These are phyloP conservation scores for Geotrichum bryndzae DNA, from an alignment of 1,139 yeast species.

Conservation along the genomic window DNA sequence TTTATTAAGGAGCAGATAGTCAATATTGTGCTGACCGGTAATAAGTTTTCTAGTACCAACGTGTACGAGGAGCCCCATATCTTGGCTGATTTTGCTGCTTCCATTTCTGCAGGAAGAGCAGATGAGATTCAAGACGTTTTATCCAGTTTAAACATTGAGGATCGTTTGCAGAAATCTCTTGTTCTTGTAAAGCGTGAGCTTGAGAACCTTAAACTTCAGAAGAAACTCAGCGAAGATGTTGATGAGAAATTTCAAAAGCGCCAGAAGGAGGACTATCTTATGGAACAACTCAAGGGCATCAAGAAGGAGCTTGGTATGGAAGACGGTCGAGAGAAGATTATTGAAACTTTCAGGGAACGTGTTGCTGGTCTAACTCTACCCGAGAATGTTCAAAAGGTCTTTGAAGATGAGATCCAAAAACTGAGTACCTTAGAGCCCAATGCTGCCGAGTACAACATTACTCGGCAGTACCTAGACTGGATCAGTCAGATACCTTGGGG, in stretches of 20 bases:
- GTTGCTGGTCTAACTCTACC: constrained; percentile 69
- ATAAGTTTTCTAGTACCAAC: constrained; percentile 41
- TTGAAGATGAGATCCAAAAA: constrained; percentile 78
- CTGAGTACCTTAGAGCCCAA: constrained; percentile 60
- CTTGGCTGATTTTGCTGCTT: constrained; percentile 72
- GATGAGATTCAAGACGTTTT: constrained; percentile 64
- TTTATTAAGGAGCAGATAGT: constrained; percentile 63
- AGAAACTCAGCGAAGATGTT: constrained; percentile 58
- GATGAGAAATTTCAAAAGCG: constrained; percentile 61
- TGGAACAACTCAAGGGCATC: constrained; percentile 68
- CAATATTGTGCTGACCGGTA: constrained; percentile 36
- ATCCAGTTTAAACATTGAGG: constrained; percentile 64
- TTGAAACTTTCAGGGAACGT: constrained; percentile 72
- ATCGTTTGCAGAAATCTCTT: constrained; percentile 68
- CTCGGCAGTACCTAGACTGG: constrained; percentile 89
- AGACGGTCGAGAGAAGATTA: constrained; percentile 77
- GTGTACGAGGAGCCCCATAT: constrained; percentile 71
- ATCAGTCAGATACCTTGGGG: constrained; percentile 96
- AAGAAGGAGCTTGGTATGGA: constrained; percentile 86
- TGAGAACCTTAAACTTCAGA: constrained; percentile 60
- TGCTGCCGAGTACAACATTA: constrained; percentile 82
- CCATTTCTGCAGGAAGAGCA: constrained; percentile 63
- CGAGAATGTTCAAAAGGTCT: constrained; percentile 62
- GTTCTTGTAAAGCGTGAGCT: constrained; percentile 77
- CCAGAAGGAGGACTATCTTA: constrained; percentile 59